phyloP scores from a whole-genome alignment of 129 eudicot species.

The Tanacetum coccineum region DNA sequence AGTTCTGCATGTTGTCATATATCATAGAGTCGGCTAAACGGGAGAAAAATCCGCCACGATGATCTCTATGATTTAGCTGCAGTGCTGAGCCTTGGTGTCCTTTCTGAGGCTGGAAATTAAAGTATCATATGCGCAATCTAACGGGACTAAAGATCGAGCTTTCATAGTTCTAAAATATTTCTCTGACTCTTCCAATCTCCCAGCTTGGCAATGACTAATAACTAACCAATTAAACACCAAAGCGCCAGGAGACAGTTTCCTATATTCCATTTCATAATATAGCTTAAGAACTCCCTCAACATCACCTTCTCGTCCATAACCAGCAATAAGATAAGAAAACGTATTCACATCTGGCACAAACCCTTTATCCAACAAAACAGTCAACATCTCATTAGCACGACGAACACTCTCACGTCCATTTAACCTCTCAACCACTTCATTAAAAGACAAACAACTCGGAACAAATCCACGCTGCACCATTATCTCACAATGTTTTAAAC shows the following conservation, averaged over 20 bases:
- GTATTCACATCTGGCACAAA: constrained; percentile 56
- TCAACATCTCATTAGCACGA: constrained; percentile 56
- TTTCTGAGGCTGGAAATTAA: constrained; percentile 35
- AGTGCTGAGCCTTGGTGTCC: background rate
- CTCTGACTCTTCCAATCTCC: constrained; percentile 58
- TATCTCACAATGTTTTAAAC: constrained; percentile 50
- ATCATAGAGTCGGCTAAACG: background rate
- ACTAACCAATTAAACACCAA: constrained; percentile 42
- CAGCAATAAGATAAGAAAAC: constrained; percentile 50
- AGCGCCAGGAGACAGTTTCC: constrained; percentile 44
- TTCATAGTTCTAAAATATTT: constrained; percentile 47
- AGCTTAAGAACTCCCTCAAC: constrained; percentile 54
- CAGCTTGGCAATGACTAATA: constrained; percentile 25
- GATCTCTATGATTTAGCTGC: background rate
- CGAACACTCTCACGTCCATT: constrained; percentile 37
- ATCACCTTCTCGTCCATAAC: constrained; percentile 54
- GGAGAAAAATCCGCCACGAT: background rate
- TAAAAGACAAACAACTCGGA: constrained; percentile 53
- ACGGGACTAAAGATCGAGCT: constrained; percentile 36
- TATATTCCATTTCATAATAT: constrained; percentile 75
- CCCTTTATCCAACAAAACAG: constrained; percentile 59
- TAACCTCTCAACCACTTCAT: constrained; percentile 46
- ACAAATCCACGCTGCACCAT: constrained; percentile 47
- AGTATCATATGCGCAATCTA: constrained; percentile 30
- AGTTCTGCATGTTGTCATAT: background rate